Conservation (phyloP, 1,284 basidiomycete species). For the Ganoderma meredithae region DNA sequence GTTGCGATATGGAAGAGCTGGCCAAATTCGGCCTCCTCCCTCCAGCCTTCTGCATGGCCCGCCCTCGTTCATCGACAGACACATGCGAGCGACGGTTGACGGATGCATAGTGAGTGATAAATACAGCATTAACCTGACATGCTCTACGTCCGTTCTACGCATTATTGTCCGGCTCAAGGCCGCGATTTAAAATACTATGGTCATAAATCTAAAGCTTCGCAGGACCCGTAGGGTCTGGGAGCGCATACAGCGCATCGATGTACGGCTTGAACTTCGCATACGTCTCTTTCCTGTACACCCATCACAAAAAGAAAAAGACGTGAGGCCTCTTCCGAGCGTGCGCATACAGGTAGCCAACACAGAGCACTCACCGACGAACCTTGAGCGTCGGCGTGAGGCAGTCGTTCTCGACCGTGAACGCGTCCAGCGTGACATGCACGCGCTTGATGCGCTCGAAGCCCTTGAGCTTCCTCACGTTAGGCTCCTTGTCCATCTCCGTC, state of each 20-base stretch:
- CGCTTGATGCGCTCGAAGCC: slow-evolving; percentile 88
- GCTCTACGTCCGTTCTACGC: background rate
- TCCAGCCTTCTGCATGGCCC: no score
- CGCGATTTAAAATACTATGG: background rate
- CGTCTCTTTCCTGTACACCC: slow-evolving; percentile 60
- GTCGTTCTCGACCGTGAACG: slow-evolving; percentile 81
- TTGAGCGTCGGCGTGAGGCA: slow-evolving; percentile 88
- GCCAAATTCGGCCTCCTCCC: background rate
- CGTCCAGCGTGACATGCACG: slow-evolving; percentile 73
- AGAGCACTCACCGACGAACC: slow-evolving; percentile 61
- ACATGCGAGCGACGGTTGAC: no score
- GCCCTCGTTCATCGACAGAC: no score
- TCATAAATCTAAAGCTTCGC: slow-evolving; percentile 27
- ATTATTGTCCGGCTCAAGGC: background rate
- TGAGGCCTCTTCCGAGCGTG: background rate
- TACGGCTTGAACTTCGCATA: slow-evolving; percentile 71
- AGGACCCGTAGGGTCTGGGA: slow-evolving; percentile 54
- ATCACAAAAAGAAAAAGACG: background rate
- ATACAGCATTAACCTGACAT: background rate
- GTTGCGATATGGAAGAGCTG: slow-evolving; percentile 19
- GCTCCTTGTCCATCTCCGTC: slow-evolving; percentile 61
- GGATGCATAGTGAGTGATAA: background rate
- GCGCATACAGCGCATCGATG: slow-evolving; percentile 70
- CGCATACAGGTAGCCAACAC: background rate
- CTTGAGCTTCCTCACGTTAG: slow-evolving; percentile 70